Evolutionary conservation across 2,329 filamentous ascomycete species (phyloP), one percentile per base, ranked within the genome.

Genomic region (Scopulariopsis brevicaulis): DNA sequence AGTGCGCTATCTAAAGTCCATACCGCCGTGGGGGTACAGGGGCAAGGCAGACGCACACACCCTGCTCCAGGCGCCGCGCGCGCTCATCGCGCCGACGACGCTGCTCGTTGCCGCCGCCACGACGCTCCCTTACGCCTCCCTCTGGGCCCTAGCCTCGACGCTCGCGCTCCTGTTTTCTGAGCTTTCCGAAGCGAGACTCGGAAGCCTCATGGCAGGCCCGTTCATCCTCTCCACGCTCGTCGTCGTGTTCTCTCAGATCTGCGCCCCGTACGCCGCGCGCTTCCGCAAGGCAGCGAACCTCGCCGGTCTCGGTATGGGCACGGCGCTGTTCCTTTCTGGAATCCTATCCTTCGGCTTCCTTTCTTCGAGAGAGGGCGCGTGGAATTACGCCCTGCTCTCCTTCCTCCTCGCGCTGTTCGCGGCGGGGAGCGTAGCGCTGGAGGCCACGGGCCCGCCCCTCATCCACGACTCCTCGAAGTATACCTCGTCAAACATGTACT

Each of bases 21-120:
- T 78, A 62, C 71, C 69, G 59, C 72, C 72, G 0, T 64, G 68
- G 32, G 70, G 71, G 0, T 79, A 74, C 60, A 61, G 60, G 46
- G 68, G 69, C 4, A 57, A 63, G 8, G 59, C 69, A 37, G 65
- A 70, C 59, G 20, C 65, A 2, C 55, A 62, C 0, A 65, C 69
- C 2, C 64, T 76, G 18, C 65, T 78, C n/a, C 76, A 81, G 58
- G 71, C 71, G 0, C 71, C 77, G 0, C 73, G 77, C 6, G 77
- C 78, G 8, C 66, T 79, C 56, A 61, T 71, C 15, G 76, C 80
- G 0, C 80, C 80, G 1, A 79, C 77, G 0, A 77, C 77, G 0
- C 57, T 71, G 15, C 69, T 83, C 1, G 69, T 80, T 15, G 73
- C 76, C 25, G 58, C 74, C 5, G 67, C 75, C 1, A 73, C 77